Evolutionary conservation across 768 basidiomycete genomes (phyloP), one percentile per base, ranked within the genome.

Genomic region (Boletus fagicola): DNA sequence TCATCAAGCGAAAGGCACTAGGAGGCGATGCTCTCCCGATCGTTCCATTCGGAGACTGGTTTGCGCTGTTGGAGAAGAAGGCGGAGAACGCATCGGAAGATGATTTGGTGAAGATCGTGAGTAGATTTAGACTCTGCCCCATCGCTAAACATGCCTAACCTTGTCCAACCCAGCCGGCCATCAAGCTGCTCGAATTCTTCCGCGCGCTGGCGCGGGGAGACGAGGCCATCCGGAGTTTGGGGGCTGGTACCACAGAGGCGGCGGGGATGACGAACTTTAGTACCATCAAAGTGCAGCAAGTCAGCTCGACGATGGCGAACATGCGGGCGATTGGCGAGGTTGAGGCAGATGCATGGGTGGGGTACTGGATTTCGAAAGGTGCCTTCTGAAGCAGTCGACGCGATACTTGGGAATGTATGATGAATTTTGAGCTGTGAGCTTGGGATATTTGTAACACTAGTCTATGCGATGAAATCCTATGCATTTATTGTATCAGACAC

Each of bases 11-110:
- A 12, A 60, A 59, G 43, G 36, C 10, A 24, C 52, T 61, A 0
- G 49, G 36, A 0, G 28, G 51, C 47, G 12, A 53, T 8, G 38
- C 47, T 10, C 63, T 78, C 2, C 68, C 70, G 1, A 54, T 77
- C 47, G 63, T 77, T 5, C 66, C 76, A 0, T 74, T 72, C 33
- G 51, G 24, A 0, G 72, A 75, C 0, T 78, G 77, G 77, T 62
- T 76, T n/a, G 46, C 58, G 5, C 33, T 53, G 6, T 54, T 78
- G 42, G 67, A 70, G 48, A 52, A 55, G 12, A 62, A 54, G 47
- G 63, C 61, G 0, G 56, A 62, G 18, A 49, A 31, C 2, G 65
- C 66, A 1, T 64, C 59, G 0, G 65, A 65, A 16, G 69, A 72
- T 9, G 71, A 73, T 44, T 45, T 74, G 49, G 54, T 47, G 18